phyloP scores from a whole-genome alignment of 2,329 filamentous ascomycete genomes.

The Ambrosiella cleistominuta region DNA sequence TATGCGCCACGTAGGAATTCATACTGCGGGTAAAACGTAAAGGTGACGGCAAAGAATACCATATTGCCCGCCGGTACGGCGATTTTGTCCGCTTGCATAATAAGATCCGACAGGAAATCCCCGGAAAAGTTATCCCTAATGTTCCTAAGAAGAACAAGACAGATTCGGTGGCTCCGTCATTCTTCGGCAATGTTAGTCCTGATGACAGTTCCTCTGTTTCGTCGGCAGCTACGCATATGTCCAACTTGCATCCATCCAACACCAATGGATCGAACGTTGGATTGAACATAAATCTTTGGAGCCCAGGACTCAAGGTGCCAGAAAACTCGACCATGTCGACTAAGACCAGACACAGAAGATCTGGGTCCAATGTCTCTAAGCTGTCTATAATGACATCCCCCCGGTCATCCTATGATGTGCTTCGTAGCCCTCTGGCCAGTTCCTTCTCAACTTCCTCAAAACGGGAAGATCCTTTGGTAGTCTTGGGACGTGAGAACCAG shows the following conservation, averaged over 20 bases:
- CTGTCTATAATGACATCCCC: slow-evolving; percentile 11
- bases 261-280: background rate
- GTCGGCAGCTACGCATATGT: slow-evolving; percentile 53
- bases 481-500: slow-evolving; percentile 70
- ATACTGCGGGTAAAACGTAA: slow-evolving; percentile 68
- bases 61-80: slow-evolving; percentile 71
- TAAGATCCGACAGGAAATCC: slow-evolving; percentile 63
- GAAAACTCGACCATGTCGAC: background rate
- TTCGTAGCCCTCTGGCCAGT: slow-evolving; percentile 9
- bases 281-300: background rate
- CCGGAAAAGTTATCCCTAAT: slow-evolving; percentile 73
- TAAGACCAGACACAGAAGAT: slow-evolving; percentile 15
- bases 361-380: slow-evolving; percentile 14
- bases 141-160: slow-evolving; percentile 86
- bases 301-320: slow-evolving; percentile 2
- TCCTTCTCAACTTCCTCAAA: slow-evolving; percentile 9
- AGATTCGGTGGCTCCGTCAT: slow-evolving; percentile 44
- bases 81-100: slow-evolving; percentile 73
- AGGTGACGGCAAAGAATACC: slow-evolving; percentile 51
- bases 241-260: slow-evolving; percentile 13
- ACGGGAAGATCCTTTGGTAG: slow-evolving; percentile 10
- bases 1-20: slow-evolving; percentile 49
- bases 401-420: slow-evolving; percentile 13
- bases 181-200: slow-evolving; percentile 39
- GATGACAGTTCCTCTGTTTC: slow-evolving; percentile 69